Base-by-base conservation (phyloP, 2,329 filamentous ascomycete genomes). In the Ophiostoma quercus region DNA sequence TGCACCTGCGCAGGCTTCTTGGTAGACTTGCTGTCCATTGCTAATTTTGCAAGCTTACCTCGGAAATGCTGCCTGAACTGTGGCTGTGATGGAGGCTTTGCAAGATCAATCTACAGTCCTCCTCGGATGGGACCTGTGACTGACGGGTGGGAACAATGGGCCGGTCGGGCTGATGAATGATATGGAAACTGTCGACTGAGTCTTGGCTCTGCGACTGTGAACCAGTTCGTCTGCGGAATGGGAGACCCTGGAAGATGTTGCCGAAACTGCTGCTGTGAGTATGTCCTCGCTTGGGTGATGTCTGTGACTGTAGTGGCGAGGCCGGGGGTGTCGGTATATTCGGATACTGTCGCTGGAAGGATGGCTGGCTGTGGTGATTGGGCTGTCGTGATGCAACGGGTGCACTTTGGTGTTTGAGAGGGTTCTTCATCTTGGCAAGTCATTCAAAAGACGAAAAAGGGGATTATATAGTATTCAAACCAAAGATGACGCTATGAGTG, bases 141-240 rank as follows among this genome's bases (percentile, higher is more conserved):
- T 73, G 73, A 4, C 68, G 70, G 16, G 74, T 22, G 2, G 74
- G 69, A 9, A 72, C 69, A 1, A 43, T 9, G 0, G 74, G 76
- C 1, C 76, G 74, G 68, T 78, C 77, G 8, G 77, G 77, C 1
- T 73, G 73, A 65, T 76, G 74, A 9, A 74, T 65, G 22, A 73
- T 71, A 8, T 34, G 41, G 12, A 51, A 67, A 29, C 14, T 71
- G 57, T 57, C 34, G n/a, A 34, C 25, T 7, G 47, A 2, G 67
- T 5, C 12, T 43, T 62, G 34, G 11, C 68, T 67, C 67, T 54
- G 67, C 47, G 68, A 9, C 63, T 68, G 3, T 47, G 54, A 4
- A 8, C 16, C n/a, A 11, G 60, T 14, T 11, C 62, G 62, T 65
- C 32, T 65, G 34, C 62, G 62, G 11, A 65, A 63, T 9, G 68